Percentiles rank a stretch among this genome's conserved stretches.
Evolutionary conservation across 129 eudicot genomes (phyloP).

Genomic region (Logfia minima): DNA sequence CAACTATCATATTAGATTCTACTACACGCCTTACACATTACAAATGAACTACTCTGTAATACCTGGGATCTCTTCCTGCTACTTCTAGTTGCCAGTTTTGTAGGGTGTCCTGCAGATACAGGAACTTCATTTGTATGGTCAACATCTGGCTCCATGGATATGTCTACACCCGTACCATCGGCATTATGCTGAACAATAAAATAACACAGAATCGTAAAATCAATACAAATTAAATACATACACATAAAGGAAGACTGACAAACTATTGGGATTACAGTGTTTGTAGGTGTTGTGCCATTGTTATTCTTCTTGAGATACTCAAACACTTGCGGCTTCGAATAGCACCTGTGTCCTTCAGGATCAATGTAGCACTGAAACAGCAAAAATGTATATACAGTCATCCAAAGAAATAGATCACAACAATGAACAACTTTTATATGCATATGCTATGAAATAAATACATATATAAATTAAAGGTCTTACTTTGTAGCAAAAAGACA

Average conservation of each 20-base stretch:
- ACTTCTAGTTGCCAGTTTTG: constrained; percentile 27
- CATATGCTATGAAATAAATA: not conserved
- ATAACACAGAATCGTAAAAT: constrained; percentile 6
- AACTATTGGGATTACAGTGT: constrained; percentile 23
- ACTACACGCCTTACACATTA: not conserved
- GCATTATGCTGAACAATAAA: constrained; percentile 27
- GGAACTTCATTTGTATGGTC: constrained; percentile 26
- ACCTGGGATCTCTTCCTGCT: constrained; percentile 26
- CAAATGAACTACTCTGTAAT: not conserved
- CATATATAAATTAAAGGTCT: not conserved
- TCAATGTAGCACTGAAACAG: constrained; percentile 47
- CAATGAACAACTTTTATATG: not conserved
- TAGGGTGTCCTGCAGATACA: constrained; percentile 18
- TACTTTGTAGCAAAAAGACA: not conserved
- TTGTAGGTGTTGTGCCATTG: constrained; percentile 16
- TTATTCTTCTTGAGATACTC: constrained; percentile 36
- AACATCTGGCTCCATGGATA: constrained; percentile 30
- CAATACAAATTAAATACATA: not conserved
- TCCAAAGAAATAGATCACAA: not conserved
- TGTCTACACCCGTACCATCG: constrained; percentile 22
- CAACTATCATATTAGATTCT: not conserved
- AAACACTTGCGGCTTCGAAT: constrained; percentile 50
- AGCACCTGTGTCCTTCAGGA: constrained; percentile 46
- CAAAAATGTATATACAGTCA: not conserved
- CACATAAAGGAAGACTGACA: constrained; percentile 5